Conservation (phyloP, 2,329 filamentous ascomycete species). For the Aspergillus hortae region DNA sequence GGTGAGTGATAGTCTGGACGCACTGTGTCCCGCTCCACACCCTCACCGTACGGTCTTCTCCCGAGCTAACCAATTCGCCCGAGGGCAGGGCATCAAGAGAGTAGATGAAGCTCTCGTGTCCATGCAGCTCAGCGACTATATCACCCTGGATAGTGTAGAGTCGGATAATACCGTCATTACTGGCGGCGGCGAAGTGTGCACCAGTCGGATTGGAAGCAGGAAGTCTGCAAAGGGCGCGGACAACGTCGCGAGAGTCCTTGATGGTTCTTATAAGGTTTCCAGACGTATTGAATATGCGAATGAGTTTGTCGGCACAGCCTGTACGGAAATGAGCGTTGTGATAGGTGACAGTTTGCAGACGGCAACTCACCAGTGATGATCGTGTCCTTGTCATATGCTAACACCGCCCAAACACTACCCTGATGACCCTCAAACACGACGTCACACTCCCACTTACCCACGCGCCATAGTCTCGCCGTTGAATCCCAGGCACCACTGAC, state of each 20-base stretch:
- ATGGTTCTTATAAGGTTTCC: constrained; percentile 63
- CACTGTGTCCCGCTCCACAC: constrained; percentile 83
- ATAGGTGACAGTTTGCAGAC: neutral
- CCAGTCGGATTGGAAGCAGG: constrained; percentile 71
- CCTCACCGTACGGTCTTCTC: constrained; percentile 89
- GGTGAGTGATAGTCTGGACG: constrained; percentile 93
- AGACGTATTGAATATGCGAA: constrained; percentile 71
- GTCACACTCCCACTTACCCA: constrained; percentile 80
- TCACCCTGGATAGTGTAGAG: constrained; percentile 81
- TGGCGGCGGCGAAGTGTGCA: constrained; percentile 90
- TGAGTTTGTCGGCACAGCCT: constrained; percentile 83
- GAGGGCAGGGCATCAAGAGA: constrained; percentile 72
- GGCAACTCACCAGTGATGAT: constrained; percentile 65
- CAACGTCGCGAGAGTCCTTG: constrained; percentile 72
- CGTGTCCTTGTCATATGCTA: constrained; percentile 74
- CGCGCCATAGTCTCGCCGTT: constrained; percentile 78
- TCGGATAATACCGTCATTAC: constrained; percentile 85
- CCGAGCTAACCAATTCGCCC: constrained; percentile 84
- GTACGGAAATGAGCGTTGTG: constrained; percentile 13
- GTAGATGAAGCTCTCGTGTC: constrained; percentile 95
- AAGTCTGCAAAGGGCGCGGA: constrained; percentile 84
- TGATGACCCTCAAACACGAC: constrained; percentile 71
- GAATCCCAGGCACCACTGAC: constrained; percentile 94
- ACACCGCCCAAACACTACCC: constrained; percentile 84
- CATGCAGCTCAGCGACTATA: constrained; percentile 71